Evolutionary conservation across 2,329 filamentous ascomycete species (phyloP), one percentile per base, ranked within the genome.

Genomic region (Cordyceps tenuipes): DNA sequence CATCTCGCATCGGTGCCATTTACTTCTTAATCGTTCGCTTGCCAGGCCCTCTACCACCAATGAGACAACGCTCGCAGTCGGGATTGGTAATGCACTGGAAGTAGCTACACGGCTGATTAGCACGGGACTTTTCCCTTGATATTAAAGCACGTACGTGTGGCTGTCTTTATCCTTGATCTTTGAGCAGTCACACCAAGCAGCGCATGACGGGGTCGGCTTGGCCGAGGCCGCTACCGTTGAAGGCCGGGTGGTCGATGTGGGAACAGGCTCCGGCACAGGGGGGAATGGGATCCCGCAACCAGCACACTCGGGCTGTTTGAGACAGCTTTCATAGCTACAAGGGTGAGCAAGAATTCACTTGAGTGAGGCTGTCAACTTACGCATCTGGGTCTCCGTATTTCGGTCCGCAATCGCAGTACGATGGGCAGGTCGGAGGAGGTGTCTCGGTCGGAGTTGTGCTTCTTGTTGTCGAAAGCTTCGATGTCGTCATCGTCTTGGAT

Each of bases 41-140:
- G 44, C 41, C 21, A 10, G 44, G 9, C 21, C 44, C 43, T 60
- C 50, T 23, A 21, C 48, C 39, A 12, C 53, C 59, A 48, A 55
- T 36, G 17, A 59, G 29, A 59, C 68, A 70, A 4, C 62, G 61
- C 21, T 68, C 65, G 29, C 68, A 70, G 12, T 59, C 59, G 3
- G 65, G 58, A 17, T 68, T 66, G 3, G 68, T 66, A 50, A 70
- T 46, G 52, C 68, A 70, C 55, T 70, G 66, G n/a, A 69, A 68
- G 57, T 66, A 70, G 50, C 68, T 70, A 43, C 15, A 12, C 4
- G 12, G 34, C 0, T 15, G 36, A 34, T 57, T 19, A 63, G 36
- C 50, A 7, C 17, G 29, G 48, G 10, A 39, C 2, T 17, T 13
- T 3, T 15, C 6, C 10, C 36, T 23, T 6, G n/a, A 17, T 23